Evolutionary conservation across 768 basidiomycete species (phyloP), one percentile per base, ranked within the genome.

Genomic region (Clitopilus hobsonii): DNA sequence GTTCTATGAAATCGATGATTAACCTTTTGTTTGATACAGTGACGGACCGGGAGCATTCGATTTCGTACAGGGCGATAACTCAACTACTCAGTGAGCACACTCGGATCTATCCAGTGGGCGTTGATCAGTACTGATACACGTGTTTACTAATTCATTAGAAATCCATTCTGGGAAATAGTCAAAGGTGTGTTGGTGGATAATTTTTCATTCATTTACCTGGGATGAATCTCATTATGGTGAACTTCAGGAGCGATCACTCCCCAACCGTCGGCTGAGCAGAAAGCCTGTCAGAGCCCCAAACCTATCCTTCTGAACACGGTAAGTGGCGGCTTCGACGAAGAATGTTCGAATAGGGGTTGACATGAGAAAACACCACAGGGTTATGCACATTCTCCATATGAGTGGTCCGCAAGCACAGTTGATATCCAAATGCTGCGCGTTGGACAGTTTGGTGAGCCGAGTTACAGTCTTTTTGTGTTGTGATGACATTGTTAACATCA

Each of bases 41-140:
- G 89, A 91, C 67, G 89, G 90, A 0, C 89, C 90, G 2, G 90
- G 90, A 18, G 81, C 82, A 1, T 84, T 91, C 57, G 87, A 90
- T 67, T 92, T 91, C 59, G 69, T 84, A 27, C 89, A 91, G 71
- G 88, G 89, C 3, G 75, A 80, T 59, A 89, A 90, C 64, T 77
- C 84, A 2, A 64, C 65, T 14, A 68, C 80, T 6, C 84, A 81
- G 81, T 86, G 69, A 56, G 82, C 69, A 47, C 25, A 24, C 29
- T 32, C 26, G 23, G 47, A 20, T 47, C 55, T 23, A n/a, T n/a
- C n/a, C n/a, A n/a, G n/a, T n/a, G n/a, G n/a, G n/a, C n/a, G n/a
- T n/a, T n/a, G n/a, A n/a, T n/a, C n/a, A n/a, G n/a, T n/a, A n/a
- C n/a, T n/a, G n/a, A n/a, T n/a, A n/a, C n/a, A n/a, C n/a, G n/a